Evolutionary conservation across 1,284 basidiomycete species (phyloP).

Genomic region (Ustilago esculenta): DNA sequence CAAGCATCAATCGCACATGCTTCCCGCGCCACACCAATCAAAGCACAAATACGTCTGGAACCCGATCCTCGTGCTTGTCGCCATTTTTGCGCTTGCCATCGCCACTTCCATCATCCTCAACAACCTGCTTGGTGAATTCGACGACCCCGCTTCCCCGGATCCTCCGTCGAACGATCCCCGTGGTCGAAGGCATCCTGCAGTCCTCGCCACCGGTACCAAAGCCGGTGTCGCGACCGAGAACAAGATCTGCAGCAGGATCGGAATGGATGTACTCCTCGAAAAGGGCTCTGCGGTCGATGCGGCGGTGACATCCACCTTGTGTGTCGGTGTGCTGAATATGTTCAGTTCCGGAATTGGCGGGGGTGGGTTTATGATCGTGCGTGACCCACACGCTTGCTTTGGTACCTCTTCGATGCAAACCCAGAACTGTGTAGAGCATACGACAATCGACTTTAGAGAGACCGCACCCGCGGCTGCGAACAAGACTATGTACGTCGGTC

Average conservation of each 20-base stretch:
- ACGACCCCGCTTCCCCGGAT: constrained; percentile 5
- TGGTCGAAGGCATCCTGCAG: constrained; percentile 43
- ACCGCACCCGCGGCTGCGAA: constrained; percentile 68
- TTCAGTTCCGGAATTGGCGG: constrained; percentile 69
- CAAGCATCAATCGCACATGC: neutral
- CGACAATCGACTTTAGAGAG: constrained; percentile 69
- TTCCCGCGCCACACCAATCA: neutral
- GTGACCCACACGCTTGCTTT: constrained; percentile 71
- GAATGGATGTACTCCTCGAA: constrained; percentile 68
- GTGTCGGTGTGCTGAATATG: constrained; percentile 67
- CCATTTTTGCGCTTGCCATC: constrained; percentile 37
- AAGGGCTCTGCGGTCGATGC: constrained; percentile 93
- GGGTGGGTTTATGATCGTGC: constrained; percentile 61
- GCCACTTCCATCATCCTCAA: constrained; percentile 37
- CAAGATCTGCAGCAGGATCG: constrained; percentile 43
- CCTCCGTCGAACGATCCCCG: constrained; percentile 11
- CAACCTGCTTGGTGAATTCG: constrained; percentile 35
- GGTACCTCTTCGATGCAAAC: constrained; percentile 1
- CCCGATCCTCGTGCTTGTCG: constrained; percentile 41
- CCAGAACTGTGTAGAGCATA: constrained; percentile 51
- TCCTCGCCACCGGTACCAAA: constrained; percentile 37
- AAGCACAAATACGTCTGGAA: constrained; percentile 16
- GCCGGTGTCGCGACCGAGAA: constrained; percentile 59
- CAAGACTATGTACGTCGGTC: constrained; percentile 66
- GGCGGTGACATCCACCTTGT: constrained; percentile 73